A percentile compares a stretch with the other conserved stretches of the same genome.
These are phyloP conservation scores for Beauveria caledonica DNA, from an alignment of 2,329 filamentous ascomycete genomes.

Conservation along the genomic window DNA sequence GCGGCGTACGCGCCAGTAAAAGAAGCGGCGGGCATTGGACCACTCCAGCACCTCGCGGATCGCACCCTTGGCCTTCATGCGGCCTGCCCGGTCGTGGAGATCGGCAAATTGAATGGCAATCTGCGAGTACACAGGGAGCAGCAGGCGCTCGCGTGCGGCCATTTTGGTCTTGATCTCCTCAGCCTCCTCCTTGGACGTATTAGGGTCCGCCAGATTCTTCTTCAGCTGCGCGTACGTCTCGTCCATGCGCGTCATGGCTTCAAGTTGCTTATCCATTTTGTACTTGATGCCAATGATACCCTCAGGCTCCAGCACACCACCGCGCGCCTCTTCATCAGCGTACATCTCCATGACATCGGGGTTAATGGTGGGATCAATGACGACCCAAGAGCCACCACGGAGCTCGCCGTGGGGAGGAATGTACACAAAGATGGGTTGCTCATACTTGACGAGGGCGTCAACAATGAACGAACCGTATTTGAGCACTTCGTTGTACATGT, in stretches of 20 bases:
- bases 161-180: constrained; percentile 77
- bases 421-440: constrained; percentile 98
- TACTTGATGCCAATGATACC: constrained; percentile 99
- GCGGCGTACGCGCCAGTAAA: constrained; percentile 98
- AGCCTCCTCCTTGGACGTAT: constrained; percentile 64
- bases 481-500: constrained; percentile 99
- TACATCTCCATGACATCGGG: constrained; percentile 98
- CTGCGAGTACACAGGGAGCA: constrained; percentile 89
- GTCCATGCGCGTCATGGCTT: constrained; percentile 94
- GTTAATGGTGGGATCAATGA: constrained; percentile 98
- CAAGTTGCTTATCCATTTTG: constrained; percentile 91
- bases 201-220: constrained; percentile 58
- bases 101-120: constrained; percentile 96
- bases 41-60: constrained; percentile 80
- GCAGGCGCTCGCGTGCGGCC: constrained; percentile 73
- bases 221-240: constrained; percentile 74
- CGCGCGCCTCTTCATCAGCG: constrained; percentile 86
- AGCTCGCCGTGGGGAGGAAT: constrained; percentile 95
- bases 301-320: constrained; percentile 95
- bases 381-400: constrained; percentile 98
- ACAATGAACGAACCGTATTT: constrained; percentile 99
- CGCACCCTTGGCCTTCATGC: constrained; percentile 96
- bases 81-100: constrained; percentile 89
- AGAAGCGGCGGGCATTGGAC: constrained; percentile 88
- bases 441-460: constrained; percentile 93